Evolutionary conservation across 202 grass and related monocot genomes (phyloP), one percentile per base, ranked within the genome.

Genomic region (Elaeis oleifera): DNA sequence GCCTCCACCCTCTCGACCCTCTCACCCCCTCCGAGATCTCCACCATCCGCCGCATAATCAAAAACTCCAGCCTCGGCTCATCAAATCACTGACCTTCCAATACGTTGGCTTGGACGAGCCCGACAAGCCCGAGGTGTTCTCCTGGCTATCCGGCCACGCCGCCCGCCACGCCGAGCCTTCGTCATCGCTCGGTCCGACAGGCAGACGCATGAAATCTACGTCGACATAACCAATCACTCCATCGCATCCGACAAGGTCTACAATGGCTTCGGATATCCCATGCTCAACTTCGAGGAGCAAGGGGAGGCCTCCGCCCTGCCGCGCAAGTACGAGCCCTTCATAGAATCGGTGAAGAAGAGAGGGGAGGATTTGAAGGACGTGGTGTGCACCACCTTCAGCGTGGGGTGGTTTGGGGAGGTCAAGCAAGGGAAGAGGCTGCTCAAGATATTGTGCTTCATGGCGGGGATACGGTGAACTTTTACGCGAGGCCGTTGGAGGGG

Each of bases 31-130:
- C 23, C 13, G 56, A 59, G 56, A 59, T 59, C 21, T 14, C 21
- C 23, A 23, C 4, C 56, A 17, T 18, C 11, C 21, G 23, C 14
- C 26, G 11, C 56, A 36, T 36, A 36, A 27, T 26, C 13, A 21
- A 26, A 5, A 16, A 21, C 23, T 59, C 56, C 56, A 4, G 26
- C 56, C 56, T 15, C 2, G 23, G 16, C 13, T 59, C 26, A 11
- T 11, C 56, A 11, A 20, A 2, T 15, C 56, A 5, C 23, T 26
- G 22, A 26, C 56, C 24, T 59, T 59, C 24, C 73, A 63, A 16
- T 76, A 63, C 7, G 60, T 76, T n/a, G 22, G 26, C 56, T 23
- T 59, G 9, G 16, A 26, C 23, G 56, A 59, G 13, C 56, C 56
- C 5, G 56, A 59, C 23, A 59, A 59, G 24, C 3, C 56, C 14